These are phyloP conservation scores for Brassica rapa DNA, from an alignment of 345 rosid species.

Conservation along the genomic window DNA sequence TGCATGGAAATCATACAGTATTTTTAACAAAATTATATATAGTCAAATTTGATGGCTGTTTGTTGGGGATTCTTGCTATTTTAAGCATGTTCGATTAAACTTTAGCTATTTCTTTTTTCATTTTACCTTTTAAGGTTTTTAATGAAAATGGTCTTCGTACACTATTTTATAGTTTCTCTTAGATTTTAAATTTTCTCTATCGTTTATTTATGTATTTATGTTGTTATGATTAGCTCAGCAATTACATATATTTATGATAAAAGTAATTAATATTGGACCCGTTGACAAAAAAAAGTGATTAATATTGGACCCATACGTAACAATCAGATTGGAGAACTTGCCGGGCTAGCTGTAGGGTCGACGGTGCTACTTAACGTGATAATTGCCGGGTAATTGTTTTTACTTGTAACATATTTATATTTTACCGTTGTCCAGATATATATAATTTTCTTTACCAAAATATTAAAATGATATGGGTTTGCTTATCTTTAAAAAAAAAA, in stretches of 20 bases:
- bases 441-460: background rate
- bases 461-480: background rate
- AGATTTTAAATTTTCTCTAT: background rate
- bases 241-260: background rate
- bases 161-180: background rate
- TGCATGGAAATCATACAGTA: background rate
- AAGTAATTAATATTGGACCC: background rate
- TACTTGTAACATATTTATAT: background rate
- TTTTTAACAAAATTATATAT: background rate
- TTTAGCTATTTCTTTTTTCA: background rate
- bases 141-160: slow-evolving; percentile 4
- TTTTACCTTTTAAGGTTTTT: background rate
- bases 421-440: background rate
- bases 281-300: background rate
- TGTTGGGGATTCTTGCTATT: background rate
- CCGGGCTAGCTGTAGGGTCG: slow-evolving; percentile 88
- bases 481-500: background rate
- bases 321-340: slow-evolving; percentile 87
- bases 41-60: background rate
- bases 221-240: background rate
- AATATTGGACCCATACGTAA: background rate
- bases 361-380: slow-evolving; percentile 85
- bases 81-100: slow-evolving; percentile 1
- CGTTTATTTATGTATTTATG: background rate
- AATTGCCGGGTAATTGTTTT: slow-evolving; percentile 71